Conservation (phyloP, 2,329 filamentous ascomycete species). For the Diaporthe humulicola region DNA sequence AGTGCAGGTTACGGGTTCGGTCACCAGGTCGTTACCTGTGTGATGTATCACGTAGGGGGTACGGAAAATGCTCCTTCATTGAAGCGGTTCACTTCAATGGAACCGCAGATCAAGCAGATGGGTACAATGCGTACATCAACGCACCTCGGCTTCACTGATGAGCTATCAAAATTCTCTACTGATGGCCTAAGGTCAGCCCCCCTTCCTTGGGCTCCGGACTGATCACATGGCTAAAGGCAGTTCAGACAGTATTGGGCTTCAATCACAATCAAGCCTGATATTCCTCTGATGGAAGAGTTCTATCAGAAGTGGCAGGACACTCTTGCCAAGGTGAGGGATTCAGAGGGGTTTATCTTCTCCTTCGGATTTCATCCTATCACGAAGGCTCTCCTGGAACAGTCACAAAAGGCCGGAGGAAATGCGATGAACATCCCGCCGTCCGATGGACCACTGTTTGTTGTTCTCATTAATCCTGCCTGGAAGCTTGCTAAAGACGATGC, state of each 20-base stretch:
- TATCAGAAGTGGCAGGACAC: conserved; percentile 42
- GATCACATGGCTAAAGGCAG: background rate
- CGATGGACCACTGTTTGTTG: conserved; percentile 42
- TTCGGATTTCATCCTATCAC: conserved; percentile 43
- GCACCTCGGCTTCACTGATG: conserved; percentile 40
- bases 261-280: conserved; percentile 23
- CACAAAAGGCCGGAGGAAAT: conserved; percentile 41
- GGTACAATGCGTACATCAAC: conserved; percentile 41
- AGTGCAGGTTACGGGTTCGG: conserved; percentile 40
- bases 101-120: conserved; percentile 41
- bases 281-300: conserved; percentile 40
- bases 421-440: conserved; percentile 41
- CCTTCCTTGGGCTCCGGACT: background rate
- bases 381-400: conserved; percentile 40
- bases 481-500: conserved; percentile 20
- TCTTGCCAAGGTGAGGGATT: conserved; percentile 38
- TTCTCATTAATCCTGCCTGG: conserved; percentile 44
- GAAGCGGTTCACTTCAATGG: conserved; percentile 41
- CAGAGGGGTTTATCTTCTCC: conserved; percentile 42
- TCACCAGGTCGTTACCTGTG: conserved; percentile 40
- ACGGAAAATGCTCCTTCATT: conserved; percentile 41
- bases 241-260: conserved; percentile 27
- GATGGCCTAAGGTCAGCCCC: background rate
- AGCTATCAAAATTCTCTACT: conserved; percentile 31
- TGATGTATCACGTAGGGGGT: conserved; percentile 43